Evolutionary conservation across 306 rosid genomes (phyloP).

Genomic region (Trifolium dubium): DNA sequence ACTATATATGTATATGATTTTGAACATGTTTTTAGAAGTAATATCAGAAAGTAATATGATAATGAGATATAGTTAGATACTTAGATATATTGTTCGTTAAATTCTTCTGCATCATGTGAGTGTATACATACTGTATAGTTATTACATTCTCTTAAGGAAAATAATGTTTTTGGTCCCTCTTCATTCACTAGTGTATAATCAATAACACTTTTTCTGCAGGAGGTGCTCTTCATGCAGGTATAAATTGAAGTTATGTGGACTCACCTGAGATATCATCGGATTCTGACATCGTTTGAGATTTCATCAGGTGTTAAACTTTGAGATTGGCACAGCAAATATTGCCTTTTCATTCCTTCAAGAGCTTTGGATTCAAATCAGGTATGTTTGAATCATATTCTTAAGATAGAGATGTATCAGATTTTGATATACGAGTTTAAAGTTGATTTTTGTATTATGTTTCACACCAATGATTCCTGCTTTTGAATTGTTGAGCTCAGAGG

Average conservation of each 20-base stretch:
- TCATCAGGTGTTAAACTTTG: constrained; percentile 75
- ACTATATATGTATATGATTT: neutral
- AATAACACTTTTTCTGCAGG: no score
- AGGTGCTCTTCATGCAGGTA: constrained; percentile 87
- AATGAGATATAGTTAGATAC: neutral
- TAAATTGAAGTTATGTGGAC: constrained; percentile 28
- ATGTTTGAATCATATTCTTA: constrained; percentile 48
- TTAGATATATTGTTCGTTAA: neutral
- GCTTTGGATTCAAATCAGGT: constrained; percentile 72
- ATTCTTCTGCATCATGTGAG: neutral
- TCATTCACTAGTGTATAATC: neutral
- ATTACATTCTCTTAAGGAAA: neutral
- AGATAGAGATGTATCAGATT: neutral
- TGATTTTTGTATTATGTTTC: constrained; percentile 8
- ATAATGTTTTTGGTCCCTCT: neutral
- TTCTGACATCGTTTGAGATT: constrained; percentile 33
- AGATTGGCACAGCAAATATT: constrained; percentile 73
- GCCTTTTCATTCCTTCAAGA: constrained; percentile 72
- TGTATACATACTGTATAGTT: neutral
- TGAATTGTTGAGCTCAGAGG: constrained; percentile 54
- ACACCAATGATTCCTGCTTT: constrained; percentile 2
- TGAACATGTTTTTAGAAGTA: neutral
- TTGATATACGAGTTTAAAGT: constrained; percentile 10
- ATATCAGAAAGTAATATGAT: neutral
- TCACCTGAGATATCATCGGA: constrained; percentile 20